These are phyloP conservation scores for Trametes sp. DNA, from an alignment of 1,284 basidiomycete genomes.

Conservation along the genomic window DNA sequence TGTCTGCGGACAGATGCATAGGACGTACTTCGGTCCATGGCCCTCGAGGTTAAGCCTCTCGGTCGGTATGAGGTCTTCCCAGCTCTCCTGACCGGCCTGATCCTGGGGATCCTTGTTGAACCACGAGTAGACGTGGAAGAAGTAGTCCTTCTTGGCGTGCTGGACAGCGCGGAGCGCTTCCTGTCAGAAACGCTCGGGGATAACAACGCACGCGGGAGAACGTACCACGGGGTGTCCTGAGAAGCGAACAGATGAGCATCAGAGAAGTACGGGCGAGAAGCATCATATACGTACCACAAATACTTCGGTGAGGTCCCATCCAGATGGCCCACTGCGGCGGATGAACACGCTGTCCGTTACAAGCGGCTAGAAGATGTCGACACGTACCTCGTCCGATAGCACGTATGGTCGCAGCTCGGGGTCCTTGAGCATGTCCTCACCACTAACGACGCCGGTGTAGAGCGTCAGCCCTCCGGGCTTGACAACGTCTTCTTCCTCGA, in stretches of 20 bases:
- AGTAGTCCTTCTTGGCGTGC: slow-evolving; percentile 33
- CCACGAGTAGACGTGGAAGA: slow-evolving; percentile 35
- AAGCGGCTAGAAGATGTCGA: background rate
- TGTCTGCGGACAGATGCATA: background rate
- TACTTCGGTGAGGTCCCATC: slow-evolving; percentile 35
- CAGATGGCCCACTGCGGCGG: slow-evolving; percentile 34
- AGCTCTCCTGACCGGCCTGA: slow-evolving; percentile 31
- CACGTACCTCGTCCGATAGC: slow-evolving; percentile 30
- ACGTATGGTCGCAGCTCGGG: slow-evolving; percentile 28
- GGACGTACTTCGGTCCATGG: slow-evolving; percentile 29
- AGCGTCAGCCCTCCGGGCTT: slow-evolving; percentile 28
- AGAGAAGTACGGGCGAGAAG: background rate
- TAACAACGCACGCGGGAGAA: background rate
- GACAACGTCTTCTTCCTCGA: slow-evolving; percentile 28
- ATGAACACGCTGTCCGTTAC: background rate
- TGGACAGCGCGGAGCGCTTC: slow-evolving; percentile 2
- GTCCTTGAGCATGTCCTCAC: slow-evolving; percentile 34
- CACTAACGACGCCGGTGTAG: slow-evolving; percentile 32
- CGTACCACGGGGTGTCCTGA: slow-evolving; percentile 39
- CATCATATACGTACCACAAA: slow-evolving; percentile 31
- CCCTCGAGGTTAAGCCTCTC: slow-evolving; percentile 23
- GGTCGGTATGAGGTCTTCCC: slow-evolving; percentile 33
- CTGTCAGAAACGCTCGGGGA: slow-evolving; percentile 3
- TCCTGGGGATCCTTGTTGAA: slow-evolving; percentile 26
- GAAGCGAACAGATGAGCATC: slow-evolving; percentile 8